Evolutionary conservation across 768 basidiomycete species (phyloP), one percentile per base, ranked within the genome.

Genomic region (Russula lepida): DNA sequence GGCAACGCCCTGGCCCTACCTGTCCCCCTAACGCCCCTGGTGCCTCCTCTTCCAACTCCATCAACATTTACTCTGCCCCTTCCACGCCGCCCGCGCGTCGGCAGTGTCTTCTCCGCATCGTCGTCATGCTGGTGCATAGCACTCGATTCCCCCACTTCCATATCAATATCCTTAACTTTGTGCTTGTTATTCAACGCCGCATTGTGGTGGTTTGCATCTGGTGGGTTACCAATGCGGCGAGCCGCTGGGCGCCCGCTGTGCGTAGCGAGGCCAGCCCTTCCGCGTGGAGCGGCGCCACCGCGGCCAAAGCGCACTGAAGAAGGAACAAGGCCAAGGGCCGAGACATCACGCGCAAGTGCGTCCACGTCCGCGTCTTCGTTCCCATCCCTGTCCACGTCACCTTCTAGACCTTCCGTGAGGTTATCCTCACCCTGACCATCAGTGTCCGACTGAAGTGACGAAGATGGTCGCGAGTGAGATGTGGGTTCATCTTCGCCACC

Each of bases 261-360:
- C 19, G 58, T 61, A 30, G 57, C 75, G 63, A 85, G 81, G 3
- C 54, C 60, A 7, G 49, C 7, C 81, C 84, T 28, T 79, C 79
- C 23, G 70, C 73, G 65, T 78, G 81, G 4, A 11, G 27, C 43
- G 1, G 35, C 7, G 9, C 83, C 84, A 0, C 89, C 89, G 41
- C 88, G 78, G 27, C 89, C 89, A 62, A 92, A 92, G 13, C 84
- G 79, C 44, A 91, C 79, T 0, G 85, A 78, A 3, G 81, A 73
- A 4, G 89, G 89, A 1, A 91, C 81, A 58, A 91, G 79, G 9
- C 82, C 75, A 66, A 82, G 74, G 30, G 79, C 71, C 56, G 71
- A 72, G 68, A 81, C 71, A 1, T 77, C 77, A 27, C 75, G 71
- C 21, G 82, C 69, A 15, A 91, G 76, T 17, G 73, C 74, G 54